Conservation (phyloP, 2,329 filamentous ascomycete species). For the Microcera coccophila region DNA sequence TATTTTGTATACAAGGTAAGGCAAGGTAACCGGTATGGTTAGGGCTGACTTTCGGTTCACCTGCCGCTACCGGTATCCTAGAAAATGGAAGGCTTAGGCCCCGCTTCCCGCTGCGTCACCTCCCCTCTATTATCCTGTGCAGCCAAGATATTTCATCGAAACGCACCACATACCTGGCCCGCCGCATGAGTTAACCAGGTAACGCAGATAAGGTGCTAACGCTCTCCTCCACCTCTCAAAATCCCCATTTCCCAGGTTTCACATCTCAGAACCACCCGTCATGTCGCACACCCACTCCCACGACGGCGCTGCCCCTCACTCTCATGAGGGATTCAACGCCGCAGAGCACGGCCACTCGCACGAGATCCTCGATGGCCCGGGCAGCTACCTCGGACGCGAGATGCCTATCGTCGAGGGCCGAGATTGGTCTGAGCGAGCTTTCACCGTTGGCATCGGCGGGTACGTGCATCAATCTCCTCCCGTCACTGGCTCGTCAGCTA, state of each 20-base stretch:
- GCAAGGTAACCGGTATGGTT: too few species aligned
- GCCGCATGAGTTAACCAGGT: too few species aligned
- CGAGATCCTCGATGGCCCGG: constrained; percentile 90
- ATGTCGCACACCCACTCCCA: constrained; percentile 54
- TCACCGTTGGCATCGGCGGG: constrained; percentile 98
- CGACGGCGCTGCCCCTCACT: constrained; percentile 55
- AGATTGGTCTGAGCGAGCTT: constrained; percentile 83
- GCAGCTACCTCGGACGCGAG: constrained; percentile 83
- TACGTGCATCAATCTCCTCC: constrained; percentile 39
- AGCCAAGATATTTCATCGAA: background rate
- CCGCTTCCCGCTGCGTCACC: too few species aligned
- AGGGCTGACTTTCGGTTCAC: too few species aligned
- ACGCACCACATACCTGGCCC: background rate
- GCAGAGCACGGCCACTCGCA: constrained; percentile 90
- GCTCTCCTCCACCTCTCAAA: background rate
- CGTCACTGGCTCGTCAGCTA: background rate
- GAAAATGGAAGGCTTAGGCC: too few species aligned
- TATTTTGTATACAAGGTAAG: too few species aligned
- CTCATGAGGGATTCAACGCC: constrained; percentile 47
- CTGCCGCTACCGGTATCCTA: too few species aligned
- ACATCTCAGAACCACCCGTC: constrained; percentile 3
- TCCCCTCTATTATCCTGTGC: too few species aligned
- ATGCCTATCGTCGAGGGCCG: constrained; percentile 90
- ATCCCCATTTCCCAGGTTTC: background rate
- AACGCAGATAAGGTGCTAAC: too few species aligned